These are phyloP conservation scores for Alternaria infectoria DNA, from an alignment of 2,329 filamentous ascomycete genomes.

Conservation along the genomic window DNA sequence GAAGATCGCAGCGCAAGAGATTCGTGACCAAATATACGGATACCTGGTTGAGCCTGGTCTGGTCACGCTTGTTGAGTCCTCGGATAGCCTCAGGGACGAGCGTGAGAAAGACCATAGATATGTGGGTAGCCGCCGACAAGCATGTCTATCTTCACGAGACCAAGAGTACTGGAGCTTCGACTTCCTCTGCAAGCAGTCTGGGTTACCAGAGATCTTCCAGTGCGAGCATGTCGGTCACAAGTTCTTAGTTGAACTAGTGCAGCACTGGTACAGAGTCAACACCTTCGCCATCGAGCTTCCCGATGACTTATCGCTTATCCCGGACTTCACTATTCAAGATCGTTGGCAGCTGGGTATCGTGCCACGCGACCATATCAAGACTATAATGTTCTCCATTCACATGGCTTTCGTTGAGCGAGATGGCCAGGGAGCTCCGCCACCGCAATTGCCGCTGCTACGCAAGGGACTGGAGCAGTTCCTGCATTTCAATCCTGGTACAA, in stretches of 20 bases:
- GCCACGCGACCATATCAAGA: background rate
- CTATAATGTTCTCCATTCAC: too few relatives aligned
- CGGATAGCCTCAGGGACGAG: too few relatives aligned
- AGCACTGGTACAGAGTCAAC: background rate
- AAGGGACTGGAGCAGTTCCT: background rate
- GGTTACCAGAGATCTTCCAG: too few relatives aligned
- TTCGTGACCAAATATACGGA: background rate
- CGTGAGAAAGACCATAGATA: too few relatives aligned
- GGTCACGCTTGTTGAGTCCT: too few relatives aligned
- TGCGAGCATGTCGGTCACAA: background rate
- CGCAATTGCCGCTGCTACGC: background rate
- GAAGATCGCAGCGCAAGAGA: background rate
- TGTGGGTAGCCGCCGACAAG: too few relatives aligned
- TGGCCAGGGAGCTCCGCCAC: fast-evolving
- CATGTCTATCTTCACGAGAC: too few relatives aligned
- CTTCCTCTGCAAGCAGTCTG: too few relatives aligned
- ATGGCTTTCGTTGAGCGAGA: background rate
- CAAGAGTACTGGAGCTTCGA: too few relatives aligned
- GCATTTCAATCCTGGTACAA: background rate
- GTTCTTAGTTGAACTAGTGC: background rate
- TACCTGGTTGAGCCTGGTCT: background rate
- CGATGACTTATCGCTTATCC: background rate
- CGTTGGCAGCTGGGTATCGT: background rate
- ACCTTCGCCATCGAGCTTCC: background rate
- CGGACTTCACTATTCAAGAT: background rate